phyloP scores from a whole-genome alignment of 2,329 filamentous ascomycete genomes.

The Mollisiaceae sp. region DNA sequence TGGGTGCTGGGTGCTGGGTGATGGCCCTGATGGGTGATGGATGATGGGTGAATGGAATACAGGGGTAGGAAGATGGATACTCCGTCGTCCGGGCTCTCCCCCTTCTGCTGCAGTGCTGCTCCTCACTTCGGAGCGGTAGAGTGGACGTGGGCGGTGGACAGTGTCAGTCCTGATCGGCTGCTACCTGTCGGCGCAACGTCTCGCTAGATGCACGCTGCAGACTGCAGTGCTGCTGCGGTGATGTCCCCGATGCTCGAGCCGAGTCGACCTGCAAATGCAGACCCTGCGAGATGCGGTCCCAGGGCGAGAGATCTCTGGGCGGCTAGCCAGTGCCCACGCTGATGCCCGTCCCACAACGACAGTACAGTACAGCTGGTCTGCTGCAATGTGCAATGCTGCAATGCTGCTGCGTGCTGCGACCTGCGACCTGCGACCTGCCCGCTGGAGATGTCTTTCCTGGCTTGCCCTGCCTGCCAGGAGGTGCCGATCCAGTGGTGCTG shows the following conservation, averaged over 20 bases:
- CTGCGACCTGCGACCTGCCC: neutral
- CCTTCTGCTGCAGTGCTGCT: too few species aligned
- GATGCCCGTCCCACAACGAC: neutral
- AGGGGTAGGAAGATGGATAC: too few species aligned
- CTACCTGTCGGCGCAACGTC: neutral
- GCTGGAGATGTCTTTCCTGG: neutral
- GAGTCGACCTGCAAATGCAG: neutral
- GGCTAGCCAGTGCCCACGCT: neutral
- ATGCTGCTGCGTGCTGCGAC: too few species aligned
- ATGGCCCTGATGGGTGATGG: too few species aligned
- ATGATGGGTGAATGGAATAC: too few species aligned
- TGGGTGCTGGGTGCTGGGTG: too few species aligned
- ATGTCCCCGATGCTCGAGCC: neutral
- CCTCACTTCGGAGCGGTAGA: too few species aligned
- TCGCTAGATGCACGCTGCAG: neutral
- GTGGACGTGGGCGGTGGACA: too few species aligned
- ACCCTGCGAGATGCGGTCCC: neutral
- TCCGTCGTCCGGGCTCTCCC: too few species aligned
- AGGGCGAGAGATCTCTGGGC: neutral
- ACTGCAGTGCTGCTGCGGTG: neutral
- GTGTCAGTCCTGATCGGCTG: neutral
- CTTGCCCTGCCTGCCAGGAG: neutral
- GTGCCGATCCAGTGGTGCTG: conserved; percentile 25
- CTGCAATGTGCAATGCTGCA: too few species aligned
- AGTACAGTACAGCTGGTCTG: neutral